Evolutionary conservation across 2,329 filamentous ascomycete species (phyloP), one percentile per base, ranked within the genome.

Genomic region (Colletotrichum horii): DNA sequence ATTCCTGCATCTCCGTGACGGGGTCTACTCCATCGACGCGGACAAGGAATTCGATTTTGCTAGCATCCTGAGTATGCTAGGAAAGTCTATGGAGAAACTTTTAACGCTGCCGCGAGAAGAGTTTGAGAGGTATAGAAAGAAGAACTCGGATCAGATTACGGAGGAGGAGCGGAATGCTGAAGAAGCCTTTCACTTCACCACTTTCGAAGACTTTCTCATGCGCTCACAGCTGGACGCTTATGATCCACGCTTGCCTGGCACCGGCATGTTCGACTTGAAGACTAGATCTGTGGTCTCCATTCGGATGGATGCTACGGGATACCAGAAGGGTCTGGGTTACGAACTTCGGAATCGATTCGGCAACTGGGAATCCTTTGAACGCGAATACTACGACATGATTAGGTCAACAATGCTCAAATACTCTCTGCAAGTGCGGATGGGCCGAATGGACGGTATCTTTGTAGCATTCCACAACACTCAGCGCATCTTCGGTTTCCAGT

Each of bases 361-460:
- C 19, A 88, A 93, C 74, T 99, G 91, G 89, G 94, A 98, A 83
- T 98, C 96, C 0, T 99, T 94, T 83, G 97, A 99, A 85, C 93
- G 96, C 74, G 97, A 99, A 81, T 98, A 97, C 83, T 98, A 94
- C 83, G 97, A 99, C 84, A 97, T 99, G 96, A 96, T 98, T 75
- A 91, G 97, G 69, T 92, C 96, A 2, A 97, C 96, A 0, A 96
- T 99, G 86, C 88, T 99, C 71, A 99, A 99, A 82, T 99, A 99
- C 84, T 98, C 96, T 12, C 88, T 99, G 34, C 97, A 99, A 85
- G 97, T 96, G 32, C 94, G 97, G 60, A 97, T 99, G 92, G 97
- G 97, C 22, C 93, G 96, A 66, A 99, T 99, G 97, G 96, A 99
- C 82, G 97, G 97, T 70, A 98, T 98, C 66, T 99, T 98, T 81